Base-by-base conservation (phyloP, 208 protist genomes). In the Wallacemonas sp. region DNA sequence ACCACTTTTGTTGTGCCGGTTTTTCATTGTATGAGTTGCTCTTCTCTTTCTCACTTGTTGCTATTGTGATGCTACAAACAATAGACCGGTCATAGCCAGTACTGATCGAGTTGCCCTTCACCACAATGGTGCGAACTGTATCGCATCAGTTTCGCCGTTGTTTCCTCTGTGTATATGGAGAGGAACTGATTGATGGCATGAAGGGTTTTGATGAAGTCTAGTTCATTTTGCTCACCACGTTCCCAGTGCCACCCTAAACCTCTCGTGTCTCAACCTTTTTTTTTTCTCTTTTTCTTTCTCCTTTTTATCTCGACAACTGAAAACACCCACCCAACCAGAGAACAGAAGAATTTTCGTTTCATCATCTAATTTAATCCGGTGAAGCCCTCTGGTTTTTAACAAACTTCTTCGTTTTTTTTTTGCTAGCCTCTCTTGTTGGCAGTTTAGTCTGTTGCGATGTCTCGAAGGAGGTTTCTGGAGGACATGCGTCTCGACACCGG, bases 401-500 rank as follows among this genome's bases (percentile, higher is more conserved):
- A 4, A 11, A 46, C 22, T 19, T 6, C 17, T 19, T 6, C 3
- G 5, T 46, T 46, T 46, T 46, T 68, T 53, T 66, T 42, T 14
- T 59, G 21, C 4, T 36, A 36, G 1, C 42, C 2, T 11, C n/a
- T 49, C n/a, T n/a, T n/a, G 51, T 19, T 22, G 11, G 17, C 24
- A 59, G 1, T 6, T 46, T 38, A n/a, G 26, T 22, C 44, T 36
- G 9, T 41, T 9, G 6, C 24, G 24, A 71, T 71, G 66, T 71
- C 66, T 9, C 44, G 66, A 12, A 17, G 66, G 22, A 34, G 65
- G 31, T 71, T 71, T 65, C 22, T 65, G 30, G 61, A 73, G 27
- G 56, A 56, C 45, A 74, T 77, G 70, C 69, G 70, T 2, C 59
- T 64, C 39, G 68, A 75, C 38, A 70, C 45, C 39, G 59, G 62